Percentiles rank a stretch among this genome's conserved stretches.
Evolutionary conservation across 768 basidiomycete species (phyloP).

Genomic region (Dacryopinax spathularia): DNA sequence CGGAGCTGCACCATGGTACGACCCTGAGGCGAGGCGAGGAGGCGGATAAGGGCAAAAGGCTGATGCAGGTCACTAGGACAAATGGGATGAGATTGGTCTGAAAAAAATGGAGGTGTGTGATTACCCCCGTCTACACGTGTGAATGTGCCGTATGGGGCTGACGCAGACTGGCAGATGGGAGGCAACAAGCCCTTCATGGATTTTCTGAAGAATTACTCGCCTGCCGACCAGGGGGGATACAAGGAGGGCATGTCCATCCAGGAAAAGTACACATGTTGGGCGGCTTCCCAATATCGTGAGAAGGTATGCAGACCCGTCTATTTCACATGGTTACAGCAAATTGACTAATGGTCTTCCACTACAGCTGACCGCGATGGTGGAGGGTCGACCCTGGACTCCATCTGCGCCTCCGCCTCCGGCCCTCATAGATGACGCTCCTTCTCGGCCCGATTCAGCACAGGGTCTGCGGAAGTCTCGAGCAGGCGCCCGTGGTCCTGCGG

Average conservation of each 20-base stretch:
- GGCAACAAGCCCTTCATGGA: conserved; percentile 73
- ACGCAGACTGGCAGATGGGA: conserved; percentile 42
- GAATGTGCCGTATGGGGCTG: conserved; percentile 7
- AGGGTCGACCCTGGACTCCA: conserved; percentile 65
- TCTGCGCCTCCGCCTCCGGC: conserved; percentile 43
- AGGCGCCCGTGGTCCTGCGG: conserved; percentile 39
- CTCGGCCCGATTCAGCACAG: conserved; percentile 58
- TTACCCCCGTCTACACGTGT: neutral
- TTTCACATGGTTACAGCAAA: neutral
- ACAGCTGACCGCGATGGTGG: conserved; percentile 64
- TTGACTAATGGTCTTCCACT: neutral
- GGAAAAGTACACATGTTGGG: conserved; percentile 86
- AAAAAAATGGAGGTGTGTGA: conserved; percentile 60
- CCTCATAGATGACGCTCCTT: conserved; percentile 27
- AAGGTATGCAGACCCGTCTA: conserved; percentile 41
- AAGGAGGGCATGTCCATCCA: conserved; percentile 44
- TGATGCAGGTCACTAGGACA: conserved; percentile 8
- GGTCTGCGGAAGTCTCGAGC: conserved; percentile 80
- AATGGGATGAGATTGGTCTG: conserved; percentile 18
- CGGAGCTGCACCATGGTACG: conserved; percentile 11
- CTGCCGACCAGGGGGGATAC: conserved; percentile 55
- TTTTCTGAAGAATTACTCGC: conserved; percentile 59
- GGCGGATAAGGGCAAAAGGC: neutral
- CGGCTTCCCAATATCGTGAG: conserved; percentile 85
- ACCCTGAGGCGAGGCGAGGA: neutral